Conservation (phyloP, 2,329 filamentous ascomycete species). For the Trichoderma polysporum region DNA sequence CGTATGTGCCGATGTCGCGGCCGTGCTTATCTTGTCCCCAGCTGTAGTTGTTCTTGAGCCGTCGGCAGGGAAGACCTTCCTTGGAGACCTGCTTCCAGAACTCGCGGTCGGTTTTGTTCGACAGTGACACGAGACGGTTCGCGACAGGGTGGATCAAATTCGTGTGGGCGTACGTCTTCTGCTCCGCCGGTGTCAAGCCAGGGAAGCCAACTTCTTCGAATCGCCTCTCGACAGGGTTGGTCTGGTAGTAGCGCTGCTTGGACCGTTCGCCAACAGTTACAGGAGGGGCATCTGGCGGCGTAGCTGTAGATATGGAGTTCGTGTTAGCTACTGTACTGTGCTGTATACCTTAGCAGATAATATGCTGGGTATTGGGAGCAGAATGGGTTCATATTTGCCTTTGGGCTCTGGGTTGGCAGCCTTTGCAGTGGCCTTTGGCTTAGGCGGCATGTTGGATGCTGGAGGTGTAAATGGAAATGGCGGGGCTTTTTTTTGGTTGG, state of each 20-base stretch:
- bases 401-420: slow-evolving; percentile 27
- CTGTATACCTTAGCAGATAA: neutral
- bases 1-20: slow-evolving; percentile 49
- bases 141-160: slow-evolving; percentile 46
- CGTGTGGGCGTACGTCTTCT: slow-evolving; percentile 48
- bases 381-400: slow-evolving; percentile 23
- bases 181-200: slow-evolving; percentile 48
- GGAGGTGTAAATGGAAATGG: slow-evolving; percentile 21
- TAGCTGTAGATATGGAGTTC: slow-evolving; percentile 1
- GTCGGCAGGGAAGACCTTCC: slow-evolving; percentile 50
- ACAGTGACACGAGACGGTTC: slow-evolving; percentile 36
- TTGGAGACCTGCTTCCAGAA: slow-evolving; percentile 59
- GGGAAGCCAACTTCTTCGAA: slow-evolving; percentile 47
- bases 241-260: slow-evolving; percentile 48
- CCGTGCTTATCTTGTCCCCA: slow-evolving; percentile 55
- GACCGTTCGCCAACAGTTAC: slow-evolving; percentile 51
- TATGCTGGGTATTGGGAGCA: neutral
- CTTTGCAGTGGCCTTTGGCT: slow-evolving; percentile 27
- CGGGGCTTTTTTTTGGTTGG: slow-evolving; percentile 20
- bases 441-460: slow-evolving; percentile 28
- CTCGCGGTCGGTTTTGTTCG: slow-evolving; percentile 54
- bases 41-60: slow-evolving; percentile 39
- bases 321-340: neutral
- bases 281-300: slow-evolving; percentile 36
- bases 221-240: slow-evolving; percentile 49